Evolutionary conservation across 129 eudicot genomes (phyloP), one percentile per base, ranked within the genome.

Genomic region (Dittrichia graveolens): DNA sequence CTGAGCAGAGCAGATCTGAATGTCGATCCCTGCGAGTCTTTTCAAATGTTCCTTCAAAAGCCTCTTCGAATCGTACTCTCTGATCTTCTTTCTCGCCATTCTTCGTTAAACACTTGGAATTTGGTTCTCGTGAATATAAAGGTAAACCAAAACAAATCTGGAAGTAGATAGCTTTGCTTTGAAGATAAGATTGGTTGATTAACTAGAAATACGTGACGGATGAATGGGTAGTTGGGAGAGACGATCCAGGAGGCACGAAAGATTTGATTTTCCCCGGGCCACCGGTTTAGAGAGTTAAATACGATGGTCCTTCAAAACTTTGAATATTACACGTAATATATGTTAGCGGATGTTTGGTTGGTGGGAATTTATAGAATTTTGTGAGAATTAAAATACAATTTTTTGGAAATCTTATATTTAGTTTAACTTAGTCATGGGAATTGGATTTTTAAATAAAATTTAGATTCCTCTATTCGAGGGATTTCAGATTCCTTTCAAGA

Each of bases 31-130:
- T 6, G 88, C 78, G 16, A 88, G 77, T 44, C 84, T 61, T 69
- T 88, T 88, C 84, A 88, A 78, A 57, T 85, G 87, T 73, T 88
- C 82, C 71, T 88, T 88, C 8, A 88, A 75, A 40, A 88, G 84
- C 75, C 94, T 88, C 87, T 88, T 88, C 19, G 94, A 88, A 75
- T 84, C 94, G 18, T 84, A 85, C 84, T 87, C 94, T 78, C 94
- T 87, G 82, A 87, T 87, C 87, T 87, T 87, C 87, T 87, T 87
- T 43, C 94, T 74, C 3, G 90, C 94, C 94, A 87, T 87, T 64
- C 45, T 58, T 58, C 42, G 3, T 13, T 4, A 42, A 42, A 16
- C 19, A n/a, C 1, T 5, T 39, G 54, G 16, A 15, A 14, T 5
- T 54, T 9, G 19, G 7, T 7, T 39, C 24, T 45, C 18, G 47